Evolutionary conservation across 495 filamentous ascomycete genomes (phyloP), one percentile per base, ranked within the genome.

Genomic region (Hypoxylon crocopeplum): DNA sequence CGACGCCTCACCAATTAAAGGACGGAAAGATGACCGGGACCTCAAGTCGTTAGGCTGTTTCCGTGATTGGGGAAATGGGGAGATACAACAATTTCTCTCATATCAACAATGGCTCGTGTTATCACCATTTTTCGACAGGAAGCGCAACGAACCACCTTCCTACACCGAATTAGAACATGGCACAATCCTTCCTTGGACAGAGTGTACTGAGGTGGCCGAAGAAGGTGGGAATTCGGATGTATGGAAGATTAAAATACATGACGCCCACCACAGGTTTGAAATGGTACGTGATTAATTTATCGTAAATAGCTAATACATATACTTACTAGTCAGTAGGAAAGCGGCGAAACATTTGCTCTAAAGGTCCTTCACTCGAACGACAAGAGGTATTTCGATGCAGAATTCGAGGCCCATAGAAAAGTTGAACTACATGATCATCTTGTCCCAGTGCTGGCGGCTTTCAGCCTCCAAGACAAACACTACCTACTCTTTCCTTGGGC

Each of bases 401-500:
- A 45, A 15, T 45, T 45, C 22, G 22, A 13, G n/a, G 41, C 41
- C 13, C 22, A 29, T 1, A 30, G 16, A 10, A 27, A 45, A 7
- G 17, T 55, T 19, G 21, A 32, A 39, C 41, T 7, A 5, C 32
- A 21, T 29, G 16, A 42, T 24, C 46, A 36, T 34, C 54, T 25
- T 53, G 45, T 50, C 17, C 30, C 32, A 16, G 48, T 48, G 5
- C 19, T 48, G 6, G 45, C 45, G 4, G 30, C 45, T n/a, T 48
- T 45, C 10, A 45, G 15, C 17, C 29, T 3, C 11, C 39, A 34
- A 1, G 37, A n/a, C 3, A 15, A n/a, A 12, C 36, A 53, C n/a
- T 53, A 53, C 36, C n/a, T 53, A 17, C 17, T 53, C 32, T 53
- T 53, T n/a, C 49, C 49, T 15, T 53, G 49, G 49, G 49, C 49